Evolutionary conservation across 2,329 filamentous ascomycete genomes (phyloP).

Genomic region (Fusarium sp.): DNA sequence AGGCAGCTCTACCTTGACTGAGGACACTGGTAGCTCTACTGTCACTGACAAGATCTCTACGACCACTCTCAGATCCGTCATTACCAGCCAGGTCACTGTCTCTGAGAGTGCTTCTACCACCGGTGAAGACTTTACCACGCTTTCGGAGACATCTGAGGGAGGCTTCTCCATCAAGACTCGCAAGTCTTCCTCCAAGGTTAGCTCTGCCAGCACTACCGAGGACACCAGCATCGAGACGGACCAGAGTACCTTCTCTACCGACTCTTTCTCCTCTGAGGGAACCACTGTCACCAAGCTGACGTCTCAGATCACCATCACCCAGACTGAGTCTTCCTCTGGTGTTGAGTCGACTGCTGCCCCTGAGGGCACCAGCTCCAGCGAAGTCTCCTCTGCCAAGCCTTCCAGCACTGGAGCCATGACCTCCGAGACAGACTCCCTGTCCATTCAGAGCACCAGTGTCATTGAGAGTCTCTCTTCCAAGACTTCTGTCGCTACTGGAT

Average conservation of each 20-base stretch:
- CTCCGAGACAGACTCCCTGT: not conserved
- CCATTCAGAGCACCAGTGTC: not conserved
- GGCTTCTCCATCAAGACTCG: not conserved
- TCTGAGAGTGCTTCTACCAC: conserved; percentile 10
- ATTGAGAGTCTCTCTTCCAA: not conserved
- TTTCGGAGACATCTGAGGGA: not conserved
- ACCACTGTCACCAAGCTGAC: not conserved
- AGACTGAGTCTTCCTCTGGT: not conserved
- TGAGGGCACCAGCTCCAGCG: not conserved
- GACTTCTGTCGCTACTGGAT: not conserved
- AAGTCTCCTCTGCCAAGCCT: not conserved
- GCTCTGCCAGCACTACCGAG: not conserved
- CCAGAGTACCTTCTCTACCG: conserved; percentile 3
- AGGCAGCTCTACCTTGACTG: not conserved
- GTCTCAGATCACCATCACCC: conserved; percentile 11
- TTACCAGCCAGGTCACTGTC: conserved; percentile 23
- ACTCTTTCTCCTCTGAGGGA: not conserved
- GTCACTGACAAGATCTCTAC: not conserved
- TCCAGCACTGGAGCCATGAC: not conserved
- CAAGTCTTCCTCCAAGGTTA: not conserved
- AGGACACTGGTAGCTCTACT: not conserved
- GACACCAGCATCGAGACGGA: conserved; percentile 11
- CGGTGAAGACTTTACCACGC: not conserved
- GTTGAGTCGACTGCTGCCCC: not conserved
- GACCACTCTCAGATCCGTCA: conserved; percentile 13